Evolutionary conservation across 2,329 filamentous ascomycete species (phyloP), one percentile per base, ranked within the genome.

Genomic region (Kalmusia sp.): DNA sequence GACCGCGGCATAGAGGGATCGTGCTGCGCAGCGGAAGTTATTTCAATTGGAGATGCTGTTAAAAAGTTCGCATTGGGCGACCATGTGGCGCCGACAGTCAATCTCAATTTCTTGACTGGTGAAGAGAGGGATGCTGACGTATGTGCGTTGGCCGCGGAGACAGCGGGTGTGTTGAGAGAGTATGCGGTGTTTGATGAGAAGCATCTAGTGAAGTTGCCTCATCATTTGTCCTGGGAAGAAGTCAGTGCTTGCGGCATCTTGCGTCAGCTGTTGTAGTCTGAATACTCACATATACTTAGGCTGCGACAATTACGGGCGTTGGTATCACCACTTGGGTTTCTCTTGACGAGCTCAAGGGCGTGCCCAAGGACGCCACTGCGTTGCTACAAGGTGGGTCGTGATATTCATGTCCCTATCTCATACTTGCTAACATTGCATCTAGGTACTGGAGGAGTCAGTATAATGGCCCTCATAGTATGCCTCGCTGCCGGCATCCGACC

Each of bases 361-460:
- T 61, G 1, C 51, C 45, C 0, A n/a, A 52, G 11, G 51, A 56
- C 19, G 45, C 61, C 1, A 54, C 53, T 37, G 59, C 59, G 5
- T 50, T 66, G 9, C 50, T 66, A 2, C 56, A 64, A 51, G 60
- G 60, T n/a, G n/a, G n/a, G n/a, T n/a, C n/a, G n/a, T n/a, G n/a
- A n/a, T n/a, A n/a, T n/a, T n/a, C n/a, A n/a, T n/a, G n/a, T n/a
- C n/a, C n/a, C n/a, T n/a, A n/a, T n/a, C n/a, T n/a, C n/a, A n/a
- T n/a, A n/a, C n/a, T n/a, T n/a, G n/a, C n/a, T n/a, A n/a, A n/a
- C 58, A 35, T 49, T 22, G n/a, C 24, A 25, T 54, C 6, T 6
- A 66, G 75, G 75, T n/a, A 77, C 75, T 2, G 74, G 75, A 0
- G 80, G 80, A 63, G 71, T 73, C 50, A 73, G 65, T 22, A 65